Evolutionary conservation across 2,329 filamentous ascomycete genomes (phyloP), one percentile per base, ranked within the genome.

Genomic region (Coleophoma cylindrospora): DNA sequence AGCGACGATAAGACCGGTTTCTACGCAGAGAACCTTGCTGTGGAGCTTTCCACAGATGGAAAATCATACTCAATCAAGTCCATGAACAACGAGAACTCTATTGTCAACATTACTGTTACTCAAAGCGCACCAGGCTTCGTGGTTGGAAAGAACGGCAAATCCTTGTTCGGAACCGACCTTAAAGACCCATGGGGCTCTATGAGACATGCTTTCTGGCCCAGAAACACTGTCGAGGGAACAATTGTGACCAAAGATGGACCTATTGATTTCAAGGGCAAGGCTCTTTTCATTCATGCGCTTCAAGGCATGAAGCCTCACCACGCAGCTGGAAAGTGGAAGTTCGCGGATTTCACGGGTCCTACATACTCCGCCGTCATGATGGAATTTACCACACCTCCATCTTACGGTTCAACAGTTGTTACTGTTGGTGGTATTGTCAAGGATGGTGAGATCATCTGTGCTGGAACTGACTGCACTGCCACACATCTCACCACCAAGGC

Each of bases 231-330:
- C 12, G 87, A 92, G 69, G 94, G 94, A 47, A 88, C 80, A 58
- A 90, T 97, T 67, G 83, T 88, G 56, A 95, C 91, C 53, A 80
- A 87, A 61, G 83, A 89, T 34, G 89, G 90, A 44, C 82, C 87
- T 36, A 76, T 96, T 54, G 86, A 96, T 67, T 84, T 96, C 68
- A 86, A 82, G 63, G 92, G 92, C 50, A 81, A 77, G 55, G 91
- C 84, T 33, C 74, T 95, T 62, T 92, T 91, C 71, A 77, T 86
- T 58, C 87, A 94, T 68, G 91, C 90, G 38, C 74, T 97, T 46
- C 94, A 97, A 73, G 94, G 91, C 67, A 97, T 97, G 92, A 99
- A 99, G 79, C 94, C 94, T 38, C 94, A 99, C 69, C 95, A 99
- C 67, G 88, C 91, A 52, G 91, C 92, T 54, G 84, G 88, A 32